Evolutionary conservation across 495 filamentous ascomycete species (phyloP), one percentile per base, ranked within the genome.

Genomic region (Penicillium roqueforti): DNA sequence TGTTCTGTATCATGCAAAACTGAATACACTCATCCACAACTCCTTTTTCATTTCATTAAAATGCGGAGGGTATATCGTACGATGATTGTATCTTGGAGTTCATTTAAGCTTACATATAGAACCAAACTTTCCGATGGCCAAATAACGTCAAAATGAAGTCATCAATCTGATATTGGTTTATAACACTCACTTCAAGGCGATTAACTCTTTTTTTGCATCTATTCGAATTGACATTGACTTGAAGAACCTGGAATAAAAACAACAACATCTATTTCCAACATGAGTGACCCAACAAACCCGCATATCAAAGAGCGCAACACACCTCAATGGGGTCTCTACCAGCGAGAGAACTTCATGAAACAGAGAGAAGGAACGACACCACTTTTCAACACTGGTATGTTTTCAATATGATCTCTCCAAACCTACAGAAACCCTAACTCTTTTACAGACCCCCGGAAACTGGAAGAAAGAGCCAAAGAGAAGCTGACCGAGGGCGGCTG

Each of bases 301-400:
- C 83, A 83, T 62, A 79, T 82, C 54, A 54, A 73, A 34, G 68
- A 75, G 23, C 68, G 83, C 28, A 77, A 66, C 44, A 86, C 82
- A 1, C 81, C 83, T 19, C 80, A 84, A 72, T 86, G 77, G 73
- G 77, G 61, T 5, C 69, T 82, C 5, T 86, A 86, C 54, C 83
- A 86, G 49, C 72, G 82, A 3, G 80, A 86, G 58, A 76, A 81
- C 42, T 84, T 86, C 56, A 79, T 76, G 80, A 80, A 75, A 19
- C 61, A 70, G 25, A 86, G 85, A 45, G 73, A 80, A 13, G 80
- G 76, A 44, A 68, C 81, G 53, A 68, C 76, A 0, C 71, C 78
- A 0, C 76, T 71, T 0, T 86, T 87, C 60, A 84, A 80, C 57
- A 86, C 81, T 42, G 61, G 70, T 67, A 57, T 22, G 51, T 16